These are phyloP conservation scores for Ascochyta koolunga DNA, from an alignment of 2,329 filamentous ascomycete species.

Conservation along the genomic window DNA sequence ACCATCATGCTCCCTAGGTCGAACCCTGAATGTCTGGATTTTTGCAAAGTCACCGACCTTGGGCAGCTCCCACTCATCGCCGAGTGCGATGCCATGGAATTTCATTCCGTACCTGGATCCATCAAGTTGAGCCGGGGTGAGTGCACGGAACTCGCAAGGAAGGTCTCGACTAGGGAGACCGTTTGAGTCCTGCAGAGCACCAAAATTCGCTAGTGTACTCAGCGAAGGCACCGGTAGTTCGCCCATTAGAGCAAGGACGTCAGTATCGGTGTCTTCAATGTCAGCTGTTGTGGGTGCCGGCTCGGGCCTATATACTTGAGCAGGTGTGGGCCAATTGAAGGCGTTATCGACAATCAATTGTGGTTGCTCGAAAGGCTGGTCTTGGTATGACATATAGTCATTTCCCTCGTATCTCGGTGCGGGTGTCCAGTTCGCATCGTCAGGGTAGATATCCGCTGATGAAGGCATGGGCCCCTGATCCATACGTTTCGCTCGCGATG, in stretches of 20 bases:
- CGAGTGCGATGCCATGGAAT: conserved; percentile 20
- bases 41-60: background rate
- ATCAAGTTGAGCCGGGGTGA: conserved; percentile 22
- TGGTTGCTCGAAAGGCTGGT: background rate
- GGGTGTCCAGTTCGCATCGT: conserved; percentile 27
- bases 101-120: conserved; percentile 28
- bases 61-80: conserved; percentile 21
- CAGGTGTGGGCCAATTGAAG: conserved; percentile 27
- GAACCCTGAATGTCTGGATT: conserved; percentile 17
- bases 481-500: conserved; percentile 26
- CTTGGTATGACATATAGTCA: background rate
- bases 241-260: conserved; percentile 16
- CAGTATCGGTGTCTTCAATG: conserved; percentile 16
- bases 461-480: conserved; percentile 42
- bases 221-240: conserved; percentile 17
- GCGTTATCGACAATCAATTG: background rate
- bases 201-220: conserved; percentile 7
- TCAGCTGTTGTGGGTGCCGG: conserved; percentile 18
- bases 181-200: background rate
- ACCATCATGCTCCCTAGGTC: conserved; percentile 23
- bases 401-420: background rate
- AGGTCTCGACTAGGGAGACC: background rate
- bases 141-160: conserved; percentile 19
- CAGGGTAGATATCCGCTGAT: conserved; percentile 40
- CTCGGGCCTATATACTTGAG: conserved; percentile 19